A percentile compares a stretch with the other conserved stretches of the same genome.
Conservation (phyloP, 2,329 filamentous ascomycete genomes). For the Hortaea sp. region DNA sequence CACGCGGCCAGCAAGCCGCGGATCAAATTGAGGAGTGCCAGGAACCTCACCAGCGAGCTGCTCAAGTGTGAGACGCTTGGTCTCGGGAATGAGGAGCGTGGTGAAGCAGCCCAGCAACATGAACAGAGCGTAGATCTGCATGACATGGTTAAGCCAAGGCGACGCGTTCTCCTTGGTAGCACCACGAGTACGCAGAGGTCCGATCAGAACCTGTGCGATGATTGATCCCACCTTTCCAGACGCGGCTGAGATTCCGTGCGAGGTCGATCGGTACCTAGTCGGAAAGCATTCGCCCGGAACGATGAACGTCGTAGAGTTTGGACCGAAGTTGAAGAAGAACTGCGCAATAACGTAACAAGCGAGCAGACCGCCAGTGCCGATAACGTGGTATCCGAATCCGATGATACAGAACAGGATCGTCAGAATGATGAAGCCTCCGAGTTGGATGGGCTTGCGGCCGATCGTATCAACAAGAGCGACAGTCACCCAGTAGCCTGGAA, state of each 20-base stretch:
- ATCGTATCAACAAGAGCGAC: constrained; percentile 64
- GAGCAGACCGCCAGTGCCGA: constrained; percentile 33
- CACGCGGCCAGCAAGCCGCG: constrained; percentile 7
- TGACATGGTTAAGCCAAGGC: constrained; percentile 62
- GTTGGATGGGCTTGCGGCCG: constrained; percentile 68
- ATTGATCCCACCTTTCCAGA: constrained; percentile 41
- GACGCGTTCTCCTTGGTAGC: constrained; percentile 40
- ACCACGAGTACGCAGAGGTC: constrained; percentile 44
- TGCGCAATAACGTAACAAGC: constrained; percentile 38
- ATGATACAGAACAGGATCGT: constrained; percentile 41
- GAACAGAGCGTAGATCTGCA: constrained; percentile 71
- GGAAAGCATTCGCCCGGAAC: constrained; percentile 44
- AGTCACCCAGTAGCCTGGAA: constrained; percentile 75
- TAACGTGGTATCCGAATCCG: constrained; percentile 38
- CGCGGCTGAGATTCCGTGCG: constrained; percentile 40
- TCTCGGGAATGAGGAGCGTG: constrained; percentile 66
- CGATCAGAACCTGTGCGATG: constrained; percentile 40
- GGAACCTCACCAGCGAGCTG: constrained; percentile 58
- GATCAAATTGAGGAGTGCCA: constrained; percentile 40
- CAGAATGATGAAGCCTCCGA: constrained; percentile 42
- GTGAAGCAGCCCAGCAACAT: constrained; percentile 64
- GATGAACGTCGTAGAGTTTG: constrained; percentile 43
- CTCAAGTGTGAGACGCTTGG: constrained; percentile 60
- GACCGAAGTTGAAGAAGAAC: constrained; percentile 47
- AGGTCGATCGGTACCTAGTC: constrained; percentile 38